phyloP scores from a whole-genome alignment of 768 basidiomycete species.

The Tylopilus plumbeoviolaceoides region DNA sequence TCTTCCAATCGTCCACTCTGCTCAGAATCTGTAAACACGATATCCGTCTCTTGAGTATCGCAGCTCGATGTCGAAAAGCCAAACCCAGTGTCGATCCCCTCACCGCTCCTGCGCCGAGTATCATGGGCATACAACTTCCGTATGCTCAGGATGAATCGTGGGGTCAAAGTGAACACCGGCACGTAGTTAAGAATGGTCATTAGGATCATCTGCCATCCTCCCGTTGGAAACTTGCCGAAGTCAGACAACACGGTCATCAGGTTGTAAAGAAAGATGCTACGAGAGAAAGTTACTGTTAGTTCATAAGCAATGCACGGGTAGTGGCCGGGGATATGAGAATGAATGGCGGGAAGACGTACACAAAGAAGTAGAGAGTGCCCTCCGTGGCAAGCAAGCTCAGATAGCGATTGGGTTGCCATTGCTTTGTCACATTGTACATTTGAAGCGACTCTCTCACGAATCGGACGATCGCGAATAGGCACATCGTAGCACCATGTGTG shows the following conservation, averaged over 20 bases:
- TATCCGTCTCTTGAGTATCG: neutral
- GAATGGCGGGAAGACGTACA: too few relatives aligned
- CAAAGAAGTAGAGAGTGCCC: neutral
- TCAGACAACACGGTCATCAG: neutral
- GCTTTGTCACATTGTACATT: neutral
- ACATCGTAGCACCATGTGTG: neutral
- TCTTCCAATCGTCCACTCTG: conserved; percentile 12
- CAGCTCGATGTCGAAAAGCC: neutral
- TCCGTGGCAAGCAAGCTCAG: neutral
- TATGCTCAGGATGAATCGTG: neutral
- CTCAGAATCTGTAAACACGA: neutral
- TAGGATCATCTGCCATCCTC: neutral
- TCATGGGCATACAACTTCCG: neutral
- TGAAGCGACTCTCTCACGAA: neutral
- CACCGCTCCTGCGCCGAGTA: neutral
- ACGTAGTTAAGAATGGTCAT: neutral
- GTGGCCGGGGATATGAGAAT: too few relatives aligned
- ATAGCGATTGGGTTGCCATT: neutral
- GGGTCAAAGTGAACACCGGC: neutral
- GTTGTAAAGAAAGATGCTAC: neutral
- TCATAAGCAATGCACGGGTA: neutral
- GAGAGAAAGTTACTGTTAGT: neutral
- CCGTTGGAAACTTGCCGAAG: neutral
- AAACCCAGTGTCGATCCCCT: neutral
- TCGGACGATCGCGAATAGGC: neutral